Percentiles rank a stretch among this genome's conserved stretches.
Conservation (phyloP, 805 yeast genomes). For the Sugiyamaella marilandica region DNA sequence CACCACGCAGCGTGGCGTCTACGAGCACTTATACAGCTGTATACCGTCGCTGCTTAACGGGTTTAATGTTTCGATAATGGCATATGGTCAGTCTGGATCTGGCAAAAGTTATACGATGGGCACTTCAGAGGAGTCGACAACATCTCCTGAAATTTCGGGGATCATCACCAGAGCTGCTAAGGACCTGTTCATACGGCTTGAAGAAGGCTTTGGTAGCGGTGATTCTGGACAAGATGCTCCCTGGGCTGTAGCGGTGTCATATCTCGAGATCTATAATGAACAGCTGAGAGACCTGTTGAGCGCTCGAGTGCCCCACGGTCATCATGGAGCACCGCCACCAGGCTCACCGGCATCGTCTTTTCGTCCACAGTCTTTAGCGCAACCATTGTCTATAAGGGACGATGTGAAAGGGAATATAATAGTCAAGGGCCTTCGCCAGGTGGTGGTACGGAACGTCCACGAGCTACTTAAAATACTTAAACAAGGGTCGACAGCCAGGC, state of each 20-base stretch:
- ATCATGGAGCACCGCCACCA: background rate
- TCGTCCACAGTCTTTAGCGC: background rate
- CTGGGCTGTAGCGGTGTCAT: constrained; percentile 37
- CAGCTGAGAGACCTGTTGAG: constrained; percentile 57
- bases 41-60: constrained; percentile 20
- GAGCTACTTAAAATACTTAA: constrained; percentile 43
- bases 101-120: constrained; percentile 43
- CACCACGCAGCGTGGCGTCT: constrained; percentile 21
- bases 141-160: background rate
- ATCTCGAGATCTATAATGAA: constrained; percentile 68
- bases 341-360: too few species aligned
- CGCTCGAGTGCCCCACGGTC: constrained; percentile 2
- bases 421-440: constrained; percentile 54
- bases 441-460: constrained; percentile 36
- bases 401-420: constrained; percentile 51
- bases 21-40: constrained; percentile 12
- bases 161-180: background rate
- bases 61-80: constrained; percentile 26
- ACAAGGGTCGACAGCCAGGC: constrained; percentile 50
- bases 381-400: constrained; percentile 46
- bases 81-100: constrained; percentile 36
- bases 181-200: background rate
- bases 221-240: background rate
- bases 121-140: background rate
- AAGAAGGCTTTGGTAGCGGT: background rate